Conservation (phyloP, 257 asterid species). For the Solanum okadae region DNA sequence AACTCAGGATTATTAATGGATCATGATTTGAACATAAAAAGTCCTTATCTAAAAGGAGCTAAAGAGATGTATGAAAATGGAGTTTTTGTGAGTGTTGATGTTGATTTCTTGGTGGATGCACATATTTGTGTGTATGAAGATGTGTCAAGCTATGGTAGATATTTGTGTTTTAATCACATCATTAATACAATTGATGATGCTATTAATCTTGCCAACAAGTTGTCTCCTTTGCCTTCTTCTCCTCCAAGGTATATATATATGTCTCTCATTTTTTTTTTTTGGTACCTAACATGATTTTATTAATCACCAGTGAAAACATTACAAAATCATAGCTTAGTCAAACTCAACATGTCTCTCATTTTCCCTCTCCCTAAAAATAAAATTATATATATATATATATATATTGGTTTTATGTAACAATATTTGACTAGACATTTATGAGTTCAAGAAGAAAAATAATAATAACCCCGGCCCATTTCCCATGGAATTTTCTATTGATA, state of each 20-base stretch:
- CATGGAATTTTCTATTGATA: too few relatives aligned
- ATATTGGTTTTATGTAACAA: too few relatives aligned
- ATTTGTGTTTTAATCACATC: constrained; percentile 61
- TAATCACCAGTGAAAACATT: too few relatives aligned
- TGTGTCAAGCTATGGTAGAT: constrained; percentile 59
- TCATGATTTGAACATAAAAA: constrained; percentile 49
- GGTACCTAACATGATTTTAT: too few relatives aligned
- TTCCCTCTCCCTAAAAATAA: not conserved
- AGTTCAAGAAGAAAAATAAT: not conserved
- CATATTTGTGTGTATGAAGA: constrained; percentile 81
- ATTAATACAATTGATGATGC: constrained; percentile 42
- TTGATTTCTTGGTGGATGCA: constrained; percentile 59
- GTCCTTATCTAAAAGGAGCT: constrained; percentile 77
- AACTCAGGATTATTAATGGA: constrained; percentile 60
- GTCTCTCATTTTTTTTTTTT: not conserved
- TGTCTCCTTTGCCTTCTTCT: constrained; percentile 15
- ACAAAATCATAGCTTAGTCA: too few relatives aligned
- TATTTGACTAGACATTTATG: not conserved
- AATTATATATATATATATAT: too few relatives aligned
- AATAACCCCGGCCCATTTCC: too few relatives aligned
- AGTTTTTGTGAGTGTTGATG: constrained; percentile 67
- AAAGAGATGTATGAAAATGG: constrained; percentile 80
- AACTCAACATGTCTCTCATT: not conserved
- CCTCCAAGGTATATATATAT: constrained; percentile 3
- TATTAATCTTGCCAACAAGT: constrained; percentile 35